phyloP scores from a whole-genome alignment of 2,329 filamentous ascomycete species.

The Phialophora tarda region DNA sequence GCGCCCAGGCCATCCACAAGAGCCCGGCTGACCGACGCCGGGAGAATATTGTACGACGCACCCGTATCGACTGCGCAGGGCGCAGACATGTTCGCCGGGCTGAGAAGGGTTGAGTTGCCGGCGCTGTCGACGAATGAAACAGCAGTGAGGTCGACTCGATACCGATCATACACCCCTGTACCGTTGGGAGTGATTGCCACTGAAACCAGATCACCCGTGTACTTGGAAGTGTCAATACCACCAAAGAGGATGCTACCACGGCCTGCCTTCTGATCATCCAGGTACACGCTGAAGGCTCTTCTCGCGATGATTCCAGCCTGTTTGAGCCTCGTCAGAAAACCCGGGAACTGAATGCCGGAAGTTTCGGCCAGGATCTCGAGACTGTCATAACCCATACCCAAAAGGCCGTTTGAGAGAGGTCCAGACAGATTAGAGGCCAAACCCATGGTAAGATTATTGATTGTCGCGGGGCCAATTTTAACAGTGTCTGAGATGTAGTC shows the following conservation, averaged over 20 bases:
- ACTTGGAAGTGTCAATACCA: conserved; percentile 78
- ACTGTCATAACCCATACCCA: conserved; percentile 57
- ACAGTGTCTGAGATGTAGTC: conserved; percentile 48
- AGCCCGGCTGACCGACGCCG: background rate
- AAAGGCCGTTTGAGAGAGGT: conserved; percentile 60
- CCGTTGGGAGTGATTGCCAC: conserved; percentile 57
- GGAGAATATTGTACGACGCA: background rate
- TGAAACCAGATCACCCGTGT: conserved; percentile 65
- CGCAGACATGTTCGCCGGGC: conserved; percentile 1
- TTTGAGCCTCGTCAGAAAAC: conserved; percentile 69
- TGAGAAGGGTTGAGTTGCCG: background rate
- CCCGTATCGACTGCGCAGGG: conserved; percentile 13
- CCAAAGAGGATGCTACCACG: conserved; percentile 77
- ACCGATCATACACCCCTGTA: conserved; percentile 1
- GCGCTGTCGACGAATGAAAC: conserved; percentile 6
- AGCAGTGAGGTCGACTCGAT: conserved; percentile 6
- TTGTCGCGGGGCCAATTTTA: conserved; percentile 48
- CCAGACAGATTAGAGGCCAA: conserved; percentile 59
- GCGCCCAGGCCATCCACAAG: conserved; percentile 2
- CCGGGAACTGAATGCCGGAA: conserved; percentile 53
- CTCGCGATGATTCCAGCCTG: conserved; percentile 60
- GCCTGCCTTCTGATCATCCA: conserved; percentile 61
- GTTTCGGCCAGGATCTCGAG: conserved; percentile 46
- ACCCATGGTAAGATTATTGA: conserved; percentile 70
- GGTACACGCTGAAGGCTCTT: conserved; percentile 45